phyloP scores from a whole-genome alignment of 2,329 filamentous ascomycete species.

The Elsinoe arachidis region DNA sequence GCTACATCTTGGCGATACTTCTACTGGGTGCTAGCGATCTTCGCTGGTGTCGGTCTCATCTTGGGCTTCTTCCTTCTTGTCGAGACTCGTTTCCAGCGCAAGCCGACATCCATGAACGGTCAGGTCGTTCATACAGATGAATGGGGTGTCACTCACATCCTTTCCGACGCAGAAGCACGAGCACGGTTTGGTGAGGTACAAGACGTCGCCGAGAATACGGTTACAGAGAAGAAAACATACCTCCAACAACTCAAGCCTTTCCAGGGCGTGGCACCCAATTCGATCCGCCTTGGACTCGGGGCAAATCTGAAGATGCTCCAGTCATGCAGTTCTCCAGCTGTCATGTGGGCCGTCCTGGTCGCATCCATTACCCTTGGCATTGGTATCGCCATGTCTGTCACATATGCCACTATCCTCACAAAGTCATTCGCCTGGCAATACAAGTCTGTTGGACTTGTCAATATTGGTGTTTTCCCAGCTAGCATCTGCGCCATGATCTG shows the following conservation, averaged over 20 bases:
- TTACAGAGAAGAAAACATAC: slow-evolving; percentile 15
- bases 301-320: slow-evolving; percentile 26
- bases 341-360: slow-evolving; percentile 31
- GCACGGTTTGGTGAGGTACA: slow-evolving; percentile 15
- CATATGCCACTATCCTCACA: slow-evolving; percentile 31
- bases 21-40: slow-evolving; percentile 34
- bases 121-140: slow-evolving; percentile 32
- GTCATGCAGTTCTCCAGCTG: slow-evolving; percentile 30
- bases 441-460: slow-evolving; percentile 20
- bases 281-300: slow-evolving; percentile 13
- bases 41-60: slow-evolving; percentile 30
- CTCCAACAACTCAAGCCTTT: slow-evolving; percentile 16
- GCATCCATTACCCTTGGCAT: slow-evolving; percentile 32
- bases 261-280: slow-evolving; percentile 15
- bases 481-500: slow-evolving; percentile 21
- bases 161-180: slow-evolving; percentile 26
- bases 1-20: slow-evolving; percentile 35
- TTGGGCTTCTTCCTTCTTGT: slow-evolving; percentile 33
- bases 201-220: background rate
- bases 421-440: slow-evolving; percentile 27
- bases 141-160: slow-evolving; percentile 31
- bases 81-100: slow-evolving; percentile 34
- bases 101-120: slow-evolving; percentile 27
- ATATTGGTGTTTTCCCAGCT: slow-evolving; percentile 20
- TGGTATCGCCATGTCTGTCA: slow-evolving; percentile 32